Evolutionary conservation across 2,329 filamentous ascomycete species (phyloP).

Genomic region (Ophiostoma sp.): DNA sequence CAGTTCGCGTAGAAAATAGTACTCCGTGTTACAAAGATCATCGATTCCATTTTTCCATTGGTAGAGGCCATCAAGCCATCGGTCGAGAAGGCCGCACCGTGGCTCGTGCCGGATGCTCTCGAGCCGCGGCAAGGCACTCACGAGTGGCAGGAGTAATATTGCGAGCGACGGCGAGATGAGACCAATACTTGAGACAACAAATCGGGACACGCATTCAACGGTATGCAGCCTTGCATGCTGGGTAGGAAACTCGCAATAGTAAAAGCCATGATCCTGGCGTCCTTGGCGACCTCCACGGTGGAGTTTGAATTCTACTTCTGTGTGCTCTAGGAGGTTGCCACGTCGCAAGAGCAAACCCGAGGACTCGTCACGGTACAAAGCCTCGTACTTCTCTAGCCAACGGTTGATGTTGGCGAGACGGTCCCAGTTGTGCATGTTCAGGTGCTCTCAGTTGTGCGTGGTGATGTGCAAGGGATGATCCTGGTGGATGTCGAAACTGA

Average conservation of each 20-base stretch:
- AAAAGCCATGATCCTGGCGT: too few relatives aligned
- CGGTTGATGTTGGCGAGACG: not conserved
- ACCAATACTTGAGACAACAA: not conserved
- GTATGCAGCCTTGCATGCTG: too few relatives aligned
- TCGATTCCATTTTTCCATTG: too few relatives aligned
- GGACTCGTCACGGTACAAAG: too few relatives aligned
- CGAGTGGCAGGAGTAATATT: not conserved
- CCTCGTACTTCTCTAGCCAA: not conserved
- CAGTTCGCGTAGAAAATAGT: not conserved
- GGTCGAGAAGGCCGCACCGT: not conserved
- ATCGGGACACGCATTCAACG: not conserved
- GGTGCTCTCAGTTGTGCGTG: too few relatives aligned
- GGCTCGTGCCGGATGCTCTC: not conserved
- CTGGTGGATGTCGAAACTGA: not conserved
- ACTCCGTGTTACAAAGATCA: not conserved
- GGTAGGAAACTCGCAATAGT: too few relatives aligned
- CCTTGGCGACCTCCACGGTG: too few relatives aligned
- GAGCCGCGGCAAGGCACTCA: not conserved
- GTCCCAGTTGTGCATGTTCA: not conserved
- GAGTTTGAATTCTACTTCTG: too few relatives aligned
- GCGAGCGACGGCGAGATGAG: not conserved
- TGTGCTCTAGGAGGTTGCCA: too few relatives aligned
- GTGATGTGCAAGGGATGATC: too few relatives aligned
- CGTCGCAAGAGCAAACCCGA: too few relatives aligned
- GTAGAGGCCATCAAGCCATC: too few relatives aligned